phyloP scores from a whole-genome alignment of 208 protist genomes.

The Vickermania ingenoplastis region DNA sequence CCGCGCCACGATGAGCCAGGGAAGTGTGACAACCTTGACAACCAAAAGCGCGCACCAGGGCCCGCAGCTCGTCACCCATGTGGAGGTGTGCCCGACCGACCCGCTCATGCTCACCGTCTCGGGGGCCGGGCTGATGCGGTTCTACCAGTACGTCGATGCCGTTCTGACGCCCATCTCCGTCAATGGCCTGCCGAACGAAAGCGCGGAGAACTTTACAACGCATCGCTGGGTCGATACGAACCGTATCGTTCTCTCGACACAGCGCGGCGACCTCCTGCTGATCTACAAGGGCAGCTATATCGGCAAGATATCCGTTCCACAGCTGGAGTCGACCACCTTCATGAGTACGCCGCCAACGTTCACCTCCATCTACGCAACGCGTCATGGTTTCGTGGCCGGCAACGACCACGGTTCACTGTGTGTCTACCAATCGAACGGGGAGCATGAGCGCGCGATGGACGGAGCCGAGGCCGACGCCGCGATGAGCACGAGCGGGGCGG shows the following conservation, averaged over 20 bases:
- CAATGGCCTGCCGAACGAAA: slow-evolving; percentile 38
- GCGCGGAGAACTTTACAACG: slow-evolving; percentile 73
- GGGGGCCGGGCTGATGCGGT: slow-evolving; percentile 86
- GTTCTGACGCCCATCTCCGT: slow-evolving; percentile 60
- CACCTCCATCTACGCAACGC: slow-evolving; percentile 17
- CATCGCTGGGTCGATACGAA: slow-evolving; percentile 85
- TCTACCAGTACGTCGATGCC: slow-evolving; percentile 87
- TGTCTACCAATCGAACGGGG: slow-evolving; percentile 50
- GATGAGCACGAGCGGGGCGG: background rate
- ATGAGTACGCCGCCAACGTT: slow-evolving; percentile 2
- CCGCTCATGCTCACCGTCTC: slow-evolving; percentile 82
- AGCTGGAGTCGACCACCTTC: slow-evolving; percentile 9
- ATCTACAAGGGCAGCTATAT: slow-evolving; percentile 65
- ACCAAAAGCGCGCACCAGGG: background rate
- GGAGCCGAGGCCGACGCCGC: background rate
- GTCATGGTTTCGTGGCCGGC: slow-evolving; percentile 61
- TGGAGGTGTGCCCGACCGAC: slow-evolving; percentile 83
- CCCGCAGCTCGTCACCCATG: slow-evolving; percentile 37
- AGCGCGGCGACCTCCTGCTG: slow-evolving; percentile 72
- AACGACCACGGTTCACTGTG: slow-evolving; percentile 51
- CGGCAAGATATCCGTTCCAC: slow-evolving; percentile 24
- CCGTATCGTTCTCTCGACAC: slow-evolving; percentile 82
- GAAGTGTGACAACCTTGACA: background rate
- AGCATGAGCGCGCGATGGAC: background rate
- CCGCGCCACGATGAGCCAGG: background rate